A percentile compares a stretch with the other conserved stretches of the same genome.
Conservation (phyloP, 2,329 filamentous ascomycete genomes). For the Incumbomyces lentus region DNA sequence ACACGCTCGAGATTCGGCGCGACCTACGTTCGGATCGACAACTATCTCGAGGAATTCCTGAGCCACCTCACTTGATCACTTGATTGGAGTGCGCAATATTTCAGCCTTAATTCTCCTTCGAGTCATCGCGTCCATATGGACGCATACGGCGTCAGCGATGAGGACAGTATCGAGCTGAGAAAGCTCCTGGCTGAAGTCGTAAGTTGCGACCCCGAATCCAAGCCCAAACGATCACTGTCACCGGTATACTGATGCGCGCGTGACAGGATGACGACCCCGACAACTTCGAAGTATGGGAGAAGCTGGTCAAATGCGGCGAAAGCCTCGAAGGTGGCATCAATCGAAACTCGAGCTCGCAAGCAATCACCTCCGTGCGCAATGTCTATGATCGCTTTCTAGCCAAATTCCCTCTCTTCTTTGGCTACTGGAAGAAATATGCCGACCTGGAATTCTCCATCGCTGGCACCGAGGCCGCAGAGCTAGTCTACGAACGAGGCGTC, state of each 20-base stretch:
- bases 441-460: conserved; percentile 95
- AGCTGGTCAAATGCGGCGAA: conserved; percentile 73
- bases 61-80: too few species aligned
- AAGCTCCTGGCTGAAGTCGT: conserved; percentile 71
- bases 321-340: conserved; percentile 84
- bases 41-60: too few species aligned
- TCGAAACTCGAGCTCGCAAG: conserved; percentile 89
- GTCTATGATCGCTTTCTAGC: conserved; percentile 86
- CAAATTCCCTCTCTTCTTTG: conserved; percentile 91
- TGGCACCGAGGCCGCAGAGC: conserved; percentile 91
- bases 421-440: conserved; percentile 99
- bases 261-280: conserved; percentile 60
- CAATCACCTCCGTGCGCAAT: conserved; percentile 75
- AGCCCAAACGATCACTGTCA: neutral
- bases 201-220: conserved; percentile 29
- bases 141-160: conserved; percentile 62
- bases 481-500: conserved; percentile 85
- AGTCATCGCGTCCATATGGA: conserved; percentile 26
- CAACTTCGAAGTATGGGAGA: conserved; percentile 92
- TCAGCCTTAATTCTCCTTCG: neutral
- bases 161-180: conserved; percentile 72
- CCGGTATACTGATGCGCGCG: neutral
- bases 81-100: too few species aligned
- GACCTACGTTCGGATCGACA: too few species aligned
- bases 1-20: too few species aligned